Evolutionary conservation across 345 rosid species (phyloP), one percentile per base, ranked within the genome.

Genomic region (Nephelium lappaceum): DNA sequence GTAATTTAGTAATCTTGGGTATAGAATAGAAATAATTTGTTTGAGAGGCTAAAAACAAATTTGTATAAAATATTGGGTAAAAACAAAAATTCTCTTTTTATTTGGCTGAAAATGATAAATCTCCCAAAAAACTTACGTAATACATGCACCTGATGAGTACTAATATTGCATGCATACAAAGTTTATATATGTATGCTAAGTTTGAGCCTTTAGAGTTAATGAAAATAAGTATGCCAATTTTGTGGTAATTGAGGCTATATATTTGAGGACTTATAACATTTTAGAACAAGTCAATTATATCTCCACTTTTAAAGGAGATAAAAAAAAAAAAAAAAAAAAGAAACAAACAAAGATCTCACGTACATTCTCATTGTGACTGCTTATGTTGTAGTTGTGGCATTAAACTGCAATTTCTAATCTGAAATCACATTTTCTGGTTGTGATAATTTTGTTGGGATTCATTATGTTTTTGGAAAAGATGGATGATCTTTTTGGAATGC

Each of bases 401-500:
- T 1, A 57, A 49, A 15, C 14, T 11, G 16, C 55, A 57, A 18
- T 57, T 57, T 57, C 62, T 21, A 57, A 45, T 7, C 51, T 7
- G 8, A 45, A 6, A 21, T 60, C 64, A n/a, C 27, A 53, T 19
- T 19, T 7, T 60, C 64, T 11, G 21, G 42, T 38, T 38, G 69
- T 66, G 19, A 7, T 31, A 9, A 6, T 47, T 2, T 65, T 65
- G 43, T 64, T 27, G 5, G 8, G 5, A 8, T 71, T 27, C 67
- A 63, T 24, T 16, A 53, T 31, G 47, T 42, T 39, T 11, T 49
- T 51, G 19, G 62, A 71, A 69, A 55, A 78, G 62, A 90, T 91
- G 95, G 91, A 89, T 31, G 85, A 81, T 12, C 74, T 87, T 23
- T 67, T 85, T 25, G 83, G 85, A 5, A 85, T 83, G 78, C 71